Conservation (phyloP, 176 grass and related monocot genomes). For the Eleusine indica region DNA sequence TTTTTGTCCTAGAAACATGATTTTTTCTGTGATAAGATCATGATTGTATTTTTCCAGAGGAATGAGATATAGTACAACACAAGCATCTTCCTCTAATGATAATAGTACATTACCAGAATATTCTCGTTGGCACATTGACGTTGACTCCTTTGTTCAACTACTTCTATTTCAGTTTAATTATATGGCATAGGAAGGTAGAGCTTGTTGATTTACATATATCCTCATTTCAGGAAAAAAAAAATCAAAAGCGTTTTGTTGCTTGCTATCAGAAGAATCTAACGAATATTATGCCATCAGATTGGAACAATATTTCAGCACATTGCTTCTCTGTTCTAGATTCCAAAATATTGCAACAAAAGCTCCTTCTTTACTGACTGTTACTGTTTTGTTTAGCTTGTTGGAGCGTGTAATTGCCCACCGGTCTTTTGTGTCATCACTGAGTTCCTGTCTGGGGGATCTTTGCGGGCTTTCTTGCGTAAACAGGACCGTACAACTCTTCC, state of each 20-base stretch:
- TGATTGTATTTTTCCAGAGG: background rate
- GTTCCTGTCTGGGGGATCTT: conserved; percentile 76
- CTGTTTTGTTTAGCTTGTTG: conserved; percentile 67
- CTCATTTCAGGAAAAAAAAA: conserved; percentile 4
- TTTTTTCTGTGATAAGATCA: background rate
- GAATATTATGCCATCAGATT: background rate
- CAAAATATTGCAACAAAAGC: background rate
- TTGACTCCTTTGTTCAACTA: conserved; percentile 20
- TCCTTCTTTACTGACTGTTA: background rate
- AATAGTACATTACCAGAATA: conserved; percentile 11
- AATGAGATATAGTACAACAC: background rate
- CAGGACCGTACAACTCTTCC: conserved; percentile 60
- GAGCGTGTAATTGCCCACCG: conserved; percentile 71
- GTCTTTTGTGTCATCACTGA: conserved; percentile 94
- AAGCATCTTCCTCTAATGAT: conserved; percentile 18
- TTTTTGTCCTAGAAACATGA: conserved; percentile 6
- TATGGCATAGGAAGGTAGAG: background rate
- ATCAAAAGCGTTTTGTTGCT: background rate
- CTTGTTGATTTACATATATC: conserved; percentile 2
- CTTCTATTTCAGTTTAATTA: conserved; percentile 23
- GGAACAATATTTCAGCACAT: background rate
- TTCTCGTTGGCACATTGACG: conserved; percentile 6
- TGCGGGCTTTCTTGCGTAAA: conserved; percentile 86
- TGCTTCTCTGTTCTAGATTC: conserved; percentile 7
- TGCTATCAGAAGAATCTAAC: background rate